Conservation (phyloP, 495 filamentous ascomycete species). For the Massariosphaeria phaeospora region DNA sequence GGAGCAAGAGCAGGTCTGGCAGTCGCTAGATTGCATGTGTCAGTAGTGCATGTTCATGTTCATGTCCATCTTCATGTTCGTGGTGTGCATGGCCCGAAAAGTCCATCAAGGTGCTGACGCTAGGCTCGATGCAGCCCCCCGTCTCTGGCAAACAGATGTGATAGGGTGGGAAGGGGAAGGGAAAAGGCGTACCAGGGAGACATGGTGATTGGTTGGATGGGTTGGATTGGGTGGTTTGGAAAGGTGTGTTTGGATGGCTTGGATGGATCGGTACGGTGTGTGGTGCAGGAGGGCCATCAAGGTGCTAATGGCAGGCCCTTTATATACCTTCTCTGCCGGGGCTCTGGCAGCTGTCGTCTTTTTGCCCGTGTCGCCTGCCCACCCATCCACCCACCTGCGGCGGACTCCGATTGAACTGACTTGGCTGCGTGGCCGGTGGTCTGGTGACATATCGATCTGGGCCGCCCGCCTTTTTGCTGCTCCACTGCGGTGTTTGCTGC, state of each 20-base stretch:
- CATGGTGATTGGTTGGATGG: not conserved
- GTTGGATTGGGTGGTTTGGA: not conserved
- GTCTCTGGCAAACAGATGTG: not conserved
- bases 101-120: not conserved
- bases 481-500: no score
- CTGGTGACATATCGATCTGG: no score
- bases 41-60: no score
- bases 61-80: no score
- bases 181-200: conserved; percentile 6
- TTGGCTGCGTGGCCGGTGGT: no score
- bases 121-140: not conserved
- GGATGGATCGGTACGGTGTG: not conserved
- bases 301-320: not conserved
- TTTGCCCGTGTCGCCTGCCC: no score
- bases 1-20: conserved; percentile 1
- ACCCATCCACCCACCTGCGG: no score
- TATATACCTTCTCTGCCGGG: not conserved
- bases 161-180: not conserved
- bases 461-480: no score
- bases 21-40: no score
- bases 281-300: not conserved
- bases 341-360: no score
- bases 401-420: no score
- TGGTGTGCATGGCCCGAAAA: no score
- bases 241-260: not conserved